phyloP scores from a whole-genome alignment of 2,329 filamentous ascomycete species.

The Fusarium napiforme region DNA sequence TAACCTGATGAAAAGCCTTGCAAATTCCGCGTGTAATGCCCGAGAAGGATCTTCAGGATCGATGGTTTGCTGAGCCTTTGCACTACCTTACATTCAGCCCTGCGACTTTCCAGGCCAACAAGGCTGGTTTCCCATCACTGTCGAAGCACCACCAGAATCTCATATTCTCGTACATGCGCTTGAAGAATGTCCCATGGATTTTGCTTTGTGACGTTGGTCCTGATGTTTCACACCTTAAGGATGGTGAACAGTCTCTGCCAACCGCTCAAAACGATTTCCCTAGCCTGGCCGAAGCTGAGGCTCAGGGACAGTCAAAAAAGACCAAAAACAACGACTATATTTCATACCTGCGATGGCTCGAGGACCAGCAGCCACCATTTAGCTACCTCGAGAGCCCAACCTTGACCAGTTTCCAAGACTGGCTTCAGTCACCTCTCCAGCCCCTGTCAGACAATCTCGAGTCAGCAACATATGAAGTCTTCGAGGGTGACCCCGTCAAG shows the following conservation, averaged over 20 bases:
- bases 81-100: constrained; percentile 68
- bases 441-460: constrained; percentile 96
- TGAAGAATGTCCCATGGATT: constrained; percentile 71
- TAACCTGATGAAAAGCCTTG: constrained; percentile 55
- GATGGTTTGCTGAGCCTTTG: constrained; percentile 77
- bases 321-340: constrained; percentile 61
- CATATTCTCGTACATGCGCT: constrained; percentile 71
- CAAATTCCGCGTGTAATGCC: constrained; percentile 69
- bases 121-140: constrained; percentile 69
- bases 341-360: constrained; percentile 85
- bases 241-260: constrained; percentile 35
- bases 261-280: constrained; percentile 70
- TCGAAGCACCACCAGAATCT: constrained; percentile 69
- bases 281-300: constrained; percentile 72
- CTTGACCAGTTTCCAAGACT: constrained; percentile 81
- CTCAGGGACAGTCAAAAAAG: constrained; percentile 48
- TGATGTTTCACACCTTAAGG: constrained; percentile 49
- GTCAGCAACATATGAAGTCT: constrained; percentile 97
- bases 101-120: constrained; percentile 69
- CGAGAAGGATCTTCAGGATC: constrained; percentile 68
- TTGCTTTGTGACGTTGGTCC: constrained; percentile 72
- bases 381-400: constrained; percentile 62
- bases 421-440: constrained; percentile 93
- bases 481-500: constrained; percentile 98
- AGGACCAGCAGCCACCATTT: constrained; percentile 78